A percentile compares a stretch with the other conserved stretches of the same genome.
These are phyloP conservation scores for Cantharellus anzutake DNA, from an alignment of 768 basidiomycete genomes.

Conservation along the genomic window DNA sequence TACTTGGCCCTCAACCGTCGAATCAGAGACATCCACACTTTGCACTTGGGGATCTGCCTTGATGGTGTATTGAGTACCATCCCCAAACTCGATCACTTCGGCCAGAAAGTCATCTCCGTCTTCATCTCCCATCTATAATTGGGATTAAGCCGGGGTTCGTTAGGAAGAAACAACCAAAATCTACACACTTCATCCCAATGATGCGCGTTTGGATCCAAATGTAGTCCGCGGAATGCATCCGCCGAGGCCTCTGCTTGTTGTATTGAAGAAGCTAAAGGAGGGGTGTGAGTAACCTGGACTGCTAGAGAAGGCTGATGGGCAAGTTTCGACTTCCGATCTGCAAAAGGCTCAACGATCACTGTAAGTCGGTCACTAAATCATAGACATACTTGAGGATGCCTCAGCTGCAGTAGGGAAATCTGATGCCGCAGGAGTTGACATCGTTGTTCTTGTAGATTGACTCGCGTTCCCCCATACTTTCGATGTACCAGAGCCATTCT, in stretches of 20 bases:
- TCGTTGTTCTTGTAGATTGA: not conserved
- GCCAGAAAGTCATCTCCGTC: constrained; percentile 73
- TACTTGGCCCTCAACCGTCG: not conserved
- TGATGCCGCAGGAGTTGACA: not conserved
- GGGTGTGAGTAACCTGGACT: not conserved
- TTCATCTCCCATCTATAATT: constrained; percentile 53
- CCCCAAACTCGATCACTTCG: constrained; percentile 87
- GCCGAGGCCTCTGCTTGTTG: constrained; percentile 61
- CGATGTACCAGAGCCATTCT: not conserved
- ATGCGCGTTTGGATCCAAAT: constrained; percentile 81
- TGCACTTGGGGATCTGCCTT: constrained; percentile 17
- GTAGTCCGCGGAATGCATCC: constrained; percentile 86
- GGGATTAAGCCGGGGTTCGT: not conserved
- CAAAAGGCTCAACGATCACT: not conserved
- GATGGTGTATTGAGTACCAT: constrained; percentile 82
- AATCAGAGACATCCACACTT: not conserved
- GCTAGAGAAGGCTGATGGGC: no score
- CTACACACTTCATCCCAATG: constrained; percentile 87
- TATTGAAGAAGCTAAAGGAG: constrained; percentile 19
- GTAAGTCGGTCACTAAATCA: not conserved
- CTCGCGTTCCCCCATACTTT: not conserved
- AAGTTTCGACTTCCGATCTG: no score
- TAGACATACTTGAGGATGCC: constrained; percentile 57
- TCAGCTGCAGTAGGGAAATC: constrained; percentile 98
- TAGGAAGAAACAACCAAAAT: constrained; percentile 13